phyloP scores from a whole-genome alignment of 192 early-diverging fungal genomes.

The Entomortierella parvispora region DNA sequence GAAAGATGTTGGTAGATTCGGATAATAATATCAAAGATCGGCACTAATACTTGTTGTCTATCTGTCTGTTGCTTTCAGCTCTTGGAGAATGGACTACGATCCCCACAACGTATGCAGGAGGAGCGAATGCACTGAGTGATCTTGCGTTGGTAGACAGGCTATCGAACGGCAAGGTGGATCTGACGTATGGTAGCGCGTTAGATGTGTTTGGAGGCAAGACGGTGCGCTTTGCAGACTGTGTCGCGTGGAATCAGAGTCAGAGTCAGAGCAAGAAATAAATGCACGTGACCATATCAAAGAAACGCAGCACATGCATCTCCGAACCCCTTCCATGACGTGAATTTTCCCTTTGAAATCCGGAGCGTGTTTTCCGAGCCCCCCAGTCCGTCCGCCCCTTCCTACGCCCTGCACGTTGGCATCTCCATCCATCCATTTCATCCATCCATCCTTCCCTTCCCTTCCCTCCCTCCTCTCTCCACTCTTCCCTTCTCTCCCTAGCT shows the following conservation, averaged over 20 bases:
- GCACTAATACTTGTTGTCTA: too few species aligned
- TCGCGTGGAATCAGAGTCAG: conserved; percentile 72
- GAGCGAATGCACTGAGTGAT: conserved; percentile 77
- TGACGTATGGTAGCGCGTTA: conserved; percentile 95
- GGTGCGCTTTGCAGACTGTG: conserved; percentile 84
- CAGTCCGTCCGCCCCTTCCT: neutral
- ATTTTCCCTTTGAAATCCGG: too few species aligned
- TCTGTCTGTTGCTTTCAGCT: conserved; percentile 31
- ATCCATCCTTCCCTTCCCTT: neutral
- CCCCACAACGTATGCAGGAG: conserved; percentile 96
- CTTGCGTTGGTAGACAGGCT: conserved; percentile 80
- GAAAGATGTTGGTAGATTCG: neutral
- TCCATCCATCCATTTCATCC: too few species aligned
- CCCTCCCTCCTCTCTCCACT: neutral
- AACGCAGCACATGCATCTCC: too few species aligned
- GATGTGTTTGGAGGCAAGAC: conserved; percentile 96
- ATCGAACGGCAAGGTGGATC: conserved; percentile 86
- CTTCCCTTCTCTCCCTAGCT: neutral
- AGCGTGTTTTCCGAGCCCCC: too few species aligned
- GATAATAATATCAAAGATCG: too few species aligned
- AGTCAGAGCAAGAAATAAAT: neutral
- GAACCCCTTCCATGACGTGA: too few species aligned
- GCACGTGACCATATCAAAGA: neutral
- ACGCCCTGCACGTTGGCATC: neutral
- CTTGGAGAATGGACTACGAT: conserved; percentile 88